Conservation (phyloP, 208 protist genomes). For the Leishmania tarentolae region DNA sequence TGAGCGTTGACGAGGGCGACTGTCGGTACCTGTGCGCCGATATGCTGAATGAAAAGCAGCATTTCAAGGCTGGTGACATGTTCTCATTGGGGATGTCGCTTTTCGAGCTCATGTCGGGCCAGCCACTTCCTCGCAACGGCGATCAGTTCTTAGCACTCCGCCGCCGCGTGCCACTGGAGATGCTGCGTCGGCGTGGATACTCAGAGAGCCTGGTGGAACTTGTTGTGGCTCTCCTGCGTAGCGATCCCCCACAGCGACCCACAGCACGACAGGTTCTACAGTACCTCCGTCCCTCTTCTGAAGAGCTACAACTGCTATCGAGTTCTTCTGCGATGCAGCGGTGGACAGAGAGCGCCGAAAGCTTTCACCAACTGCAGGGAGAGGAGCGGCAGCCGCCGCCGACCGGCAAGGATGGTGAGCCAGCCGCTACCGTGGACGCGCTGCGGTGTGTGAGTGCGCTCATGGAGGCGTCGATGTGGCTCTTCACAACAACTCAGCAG, state of each 20-base stretch:
- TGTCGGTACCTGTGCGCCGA: slow-evolving; percentile 89
- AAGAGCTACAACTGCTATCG: slow-evolving; percentile 31
- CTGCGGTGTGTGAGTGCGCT: slow-evolving; percentile 33
- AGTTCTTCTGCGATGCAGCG: slow-evolving; percentile 22
- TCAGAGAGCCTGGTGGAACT: slow-evolving; percentile 49
- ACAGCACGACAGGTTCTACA: slow-evolving; percentile 73
- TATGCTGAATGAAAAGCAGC: slow-evolving; percentile 90
- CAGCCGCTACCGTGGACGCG: slow-evolving; percentile 2
- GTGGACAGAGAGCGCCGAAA: slow-evolving; percentile 29
- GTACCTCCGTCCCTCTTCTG: slow-evolving; percentile 54
- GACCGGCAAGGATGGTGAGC: not conserved
- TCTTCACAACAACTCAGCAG: slow-evolving; percentile 29
- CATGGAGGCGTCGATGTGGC: slow-evolving; percentile 32
- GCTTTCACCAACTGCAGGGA: slow-evolving; percentile 4
- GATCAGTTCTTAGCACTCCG: slow-evolving; percentile 75
- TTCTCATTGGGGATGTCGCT: slow-evolving; percentile 92
- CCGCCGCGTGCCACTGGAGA: slow-evolving; percentile 37
- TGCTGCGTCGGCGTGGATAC: slow-evolving; percentile 65
- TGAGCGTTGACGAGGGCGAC: slow-evolving; percentile 91
- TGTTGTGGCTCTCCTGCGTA: slow-evolving; percentile 50
- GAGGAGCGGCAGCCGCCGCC: slow-evolving; percentile 12
- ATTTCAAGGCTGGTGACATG: slow-evolving; percentile 87
- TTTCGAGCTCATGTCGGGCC: slow-evolving; percentile 86
- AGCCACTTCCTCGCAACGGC: slow-evolving; percentile 75
- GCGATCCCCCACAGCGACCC: slow-evolving; percentile 62